Percentiles rank a stretch among this genome's conserved stretches.
Conservation (phyloP, 495 filamentous ascomycete genomes). For the Monascus purpureus region DNA sequence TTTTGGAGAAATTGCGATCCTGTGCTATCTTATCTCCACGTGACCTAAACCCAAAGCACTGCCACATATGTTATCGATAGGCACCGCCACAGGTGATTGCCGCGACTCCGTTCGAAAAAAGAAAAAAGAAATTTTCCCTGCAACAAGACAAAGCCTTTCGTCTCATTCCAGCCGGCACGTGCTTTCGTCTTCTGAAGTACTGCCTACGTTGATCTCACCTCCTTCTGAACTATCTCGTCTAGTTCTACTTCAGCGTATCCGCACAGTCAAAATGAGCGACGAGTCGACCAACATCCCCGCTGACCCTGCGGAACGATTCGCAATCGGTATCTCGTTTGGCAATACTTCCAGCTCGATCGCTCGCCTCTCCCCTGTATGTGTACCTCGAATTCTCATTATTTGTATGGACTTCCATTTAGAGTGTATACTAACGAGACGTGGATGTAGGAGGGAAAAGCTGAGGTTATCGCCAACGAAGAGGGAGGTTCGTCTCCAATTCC, state of each 20-base stretch:
- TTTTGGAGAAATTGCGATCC: no score
- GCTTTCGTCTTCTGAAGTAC: no score
- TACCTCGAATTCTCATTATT: background rate
- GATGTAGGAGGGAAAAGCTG: slow-evolving; percentile 71
- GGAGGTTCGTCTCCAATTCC: slow-evolving; percentile 50
- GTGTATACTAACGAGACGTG: background rate
- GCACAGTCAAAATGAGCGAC: slow-evolving; percentile 41
- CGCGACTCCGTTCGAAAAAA: no score
- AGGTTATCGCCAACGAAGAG: slow-evolving; percentile 98
- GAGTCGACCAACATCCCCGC: slow-evolving; percentile 26
- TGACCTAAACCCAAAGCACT: slow-evolving; percentile 5
- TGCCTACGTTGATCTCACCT: no score
- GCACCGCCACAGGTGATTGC: background rate
- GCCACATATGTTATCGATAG: slow-evolving; percentile 28
- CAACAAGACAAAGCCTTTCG: no score
- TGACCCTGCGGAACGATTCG: slow-evolving; percentile 45
- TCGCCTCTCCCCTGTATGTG: slow-evolving; percentile 51
- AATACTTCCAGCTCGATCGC: slow-evolving; percentile 97
- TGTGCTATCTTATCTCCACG: background rate
- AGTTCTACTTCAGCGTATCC: no score
- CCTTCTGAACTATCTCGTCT: no score
- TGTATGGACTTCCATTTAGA: background rate
- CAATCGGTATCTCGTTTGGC: slow-evolving; percentile 95
- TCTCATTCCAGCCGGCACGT: no score
- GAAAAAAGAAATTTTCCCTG: slow-evolving; percentile 14